These are phyloP conservation scores for Eleusine coracana DNA, from an alignment of 176 grass and related monocot genomes.

Conservation along the genomic window DNA sequence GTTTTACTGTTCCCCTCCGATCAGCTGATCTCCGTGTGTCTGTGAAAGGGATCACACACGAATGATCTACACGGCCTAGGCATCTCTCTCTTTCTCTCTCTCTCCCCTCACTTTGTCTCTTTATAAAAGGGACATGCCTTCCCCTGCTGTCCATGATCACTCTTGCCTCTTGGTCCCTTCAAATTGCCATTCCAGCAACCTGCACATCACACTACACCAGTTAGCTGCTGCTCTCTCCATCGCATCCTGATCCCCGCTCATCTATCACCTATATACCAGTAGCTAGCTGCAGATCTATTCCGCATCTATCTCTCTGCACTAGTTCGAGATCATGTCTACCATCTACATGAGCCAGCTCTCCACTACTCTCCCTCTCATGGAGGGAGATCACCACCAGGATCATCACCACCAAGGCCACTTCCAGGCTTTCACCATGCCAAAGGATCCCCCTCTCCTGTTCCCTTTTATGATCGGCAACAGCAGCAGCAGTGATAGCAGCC, in stretches of 20 bases:
- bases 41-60: slow-evolving; percentile 50
- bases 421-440: slow-evolving; percentile 61
- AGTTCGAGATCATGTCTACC: slow-evolving; percentile 48
- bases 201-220: slow-evolving; percentile 26
- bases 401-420: slow-evolving; percentile 56
- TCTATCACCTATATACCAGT: slow-evolving; percentile 4
- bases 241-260: slow-evolving; percentile 37
- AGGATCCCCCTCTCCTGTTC: slow-evolving; percentile 54
- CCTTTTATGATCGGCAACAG: slow-evolving; percentile 64
- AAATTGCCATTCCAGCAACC: slow-evolving; percentile 37
- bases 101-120: slow-evolving; percentile 36
- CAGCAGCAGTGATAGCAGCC: slow-evolving; percentile 37
- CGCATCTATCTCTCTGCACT: slow-evolving; percentile 43
- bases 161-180: slow-evolving; percentile 36
- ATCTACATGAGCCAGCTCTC: slow-evolving; percentile 86
- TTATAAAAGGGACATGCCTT: slow-evolving; percentile 67
- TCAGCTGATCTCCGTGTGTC: slow-evolving; percentile 38
- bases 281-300: slow-evolving; percentile 2
- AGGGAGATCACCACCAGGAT: slow-evolving; percentile 68
- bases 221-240: slow-evolving; percentile 16
- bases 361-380: slow-evolving; percentile 60
- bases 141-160: slow-evolving; percentile 45
- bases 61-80: slow-evolving; percentile 50
- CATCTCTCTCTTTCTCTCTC: slow-evolving; percentile 12
- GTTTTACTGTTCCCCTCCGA: slow-evolving; percentile 59